Base-by-base conservation (phyloP, 805 yeast species). In the Blastobotrys terrestris region DNA sequence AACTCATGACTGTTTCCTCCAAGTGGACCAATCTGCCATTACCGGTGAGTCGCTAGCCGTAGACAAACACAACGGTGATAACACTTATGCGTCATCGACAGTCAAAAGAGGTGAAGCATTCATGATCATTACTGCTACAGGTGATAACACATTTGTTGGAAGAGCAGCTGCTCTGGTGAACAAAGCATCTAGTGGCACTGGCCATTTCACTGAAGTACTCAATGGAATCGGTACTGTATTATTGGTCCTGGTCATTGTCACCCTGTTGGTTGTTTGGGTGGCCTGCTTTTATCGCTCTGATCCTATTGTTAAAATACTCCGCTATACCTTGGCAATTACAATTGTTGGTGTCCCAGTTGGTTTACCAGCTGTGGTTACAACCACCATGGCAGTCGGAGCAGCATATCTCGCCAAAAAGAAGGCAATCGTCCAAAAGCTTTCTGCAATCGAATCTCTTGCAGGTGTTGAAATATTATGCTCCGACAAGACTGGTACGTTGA, bases 331-430 rank as follows among this genome's bases (percentile, higher is more conserved):
- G 71, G 97, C 96, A 65, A 89, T 90, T 74, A 90, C 96, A 78
- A 88, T 90, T 76, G 85, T 90, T 66, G 97, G 97, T 85, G 97
- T 90, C 65, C 97, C 97, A 73, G 97, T 90, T 63, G 97, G 97
- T 86, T 83, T 90, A 72, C 97, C 97, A 74, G 96, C 96, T 72
- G 97, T 90, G 70, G 96, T 89, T 64, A 90, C 97, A 79, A 90
- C 96, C 67, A 90, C 97, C 73, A 89, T 90, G 97, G 97, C 97
- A 74, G 97, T 91, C 76, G 97, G 97, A 84, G 97, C 97, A 73
- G 96, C 97, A 71, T 88, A 90, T 85, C 79, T 90, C 70, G 97
- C 97, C 67, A 87, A 89, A 83, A 90, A 89, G 77, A 88, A 88
- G 77, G 97, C 97, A 65, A 90, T 90, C 80, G 97, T 90, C 67